Conservation (phyloP, 192 early-diverging fungal genomes). For the Helicostylum pulchrum region DNA sequence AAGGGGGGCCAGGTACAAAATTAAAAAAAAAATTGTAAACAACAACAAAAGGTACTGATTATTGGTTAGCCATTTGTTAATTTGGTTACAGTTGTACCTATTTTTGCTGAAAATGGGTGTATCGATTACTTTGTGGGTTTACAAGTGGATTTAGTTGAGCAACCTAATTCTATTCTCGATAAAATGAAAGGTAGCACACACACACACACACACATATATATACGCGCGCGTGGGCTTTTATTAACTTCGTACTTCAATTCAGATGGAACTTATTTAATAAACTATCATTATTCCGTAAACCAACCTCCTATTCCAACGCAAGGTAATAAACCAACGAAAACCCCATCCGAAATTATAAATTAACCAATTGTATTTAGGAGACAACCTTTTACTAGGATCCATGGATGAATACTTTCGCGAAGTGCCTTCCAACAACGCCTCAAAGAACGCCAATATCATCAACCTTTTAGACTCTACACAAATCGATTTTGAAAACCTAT, state of each 20-base stretch:
- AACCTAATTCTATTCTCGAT: slow-evolving; percentile 61
- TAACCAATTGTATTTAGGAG: neutral
- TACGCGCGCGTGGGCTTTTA: neutral
- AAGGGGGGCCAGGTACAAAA: slow-evolving; percentile 44
- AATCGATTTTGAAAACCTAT: neutral
- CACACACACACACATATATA: no score
- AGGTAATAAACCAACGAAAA: neutral
- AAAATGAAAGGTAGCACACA: slow-evolving; percentile 58
- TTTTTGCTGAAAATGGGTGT: slow-evolving; percentile 35
- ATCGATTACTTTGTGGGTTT: slow-evolving; percentile 58
- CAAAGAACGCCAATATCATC: slow-evolving; percentile 32
- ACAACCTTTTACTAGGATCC: neutral
- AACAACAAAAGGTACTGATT: neutral
- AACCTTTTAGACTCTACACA: slow-evolving; percentile 19
- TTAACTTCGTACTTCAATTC: neutral
- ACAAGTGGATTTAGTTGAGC: slow-evolving; percentile 63
- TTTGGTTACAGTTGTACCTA: slow-evolving; percentile 56
- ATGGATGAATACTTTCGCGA: slow-evolving; percentile 40
- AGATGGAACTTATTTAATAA: slow-evolving; percentile 53
- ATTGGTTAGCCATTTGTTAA: slow-evolving; percentile 55
- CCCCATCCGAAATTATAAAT: neutral
- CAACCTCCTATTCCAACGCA: neutral
- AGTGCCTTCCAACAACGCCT: slow-evolving; percentile 30
- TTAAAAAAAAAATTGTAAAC: neutral
- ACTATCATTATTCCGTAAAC: slow-evolving; percentile 38